Conservation (phyloP, 1,139 yeast genomes). For the Taiozyma sp. region DNA sequence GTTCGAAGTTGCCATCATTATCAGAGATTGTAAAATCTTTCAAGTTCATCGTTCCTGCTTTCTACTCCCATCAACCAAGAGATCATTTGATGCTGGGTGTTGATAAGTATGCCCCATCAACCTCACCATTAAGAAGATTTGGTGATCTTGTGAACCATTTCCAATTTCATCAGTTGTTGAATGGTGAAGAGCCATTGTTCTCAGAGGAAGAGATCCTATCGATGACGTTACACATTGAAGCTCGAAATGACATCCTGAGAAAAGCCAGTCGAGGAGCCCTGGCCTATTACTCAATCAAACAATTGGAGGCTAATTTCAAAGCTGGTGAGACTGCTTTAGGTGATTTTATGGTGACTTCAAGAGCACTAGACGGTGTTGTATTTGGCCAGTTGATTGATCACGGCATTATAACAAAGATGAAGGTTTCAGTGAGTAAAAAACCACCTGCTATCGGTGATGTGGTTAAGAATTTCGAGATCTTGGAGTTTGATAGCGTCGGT, state of each 20-base stretch:
- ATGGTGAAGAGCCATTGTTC: constrained; percentile 20
- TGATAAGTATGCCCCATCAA: constrained; percentile 62
- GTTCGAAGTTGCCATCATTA: constrained; percentile 23
- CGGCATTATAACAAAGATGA: constrained; percentile 31
- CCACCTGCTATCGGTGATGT: constrained; percentile 37
- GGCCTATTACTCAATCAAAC: constrained; percentile 38
- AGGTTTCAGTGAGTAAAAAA: constrained; percentile 20
- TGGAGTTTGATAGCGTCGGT: constrained; percentile 36
- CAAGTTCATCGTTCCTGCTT: constrained; percentile 37
- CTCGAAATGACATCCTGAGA: constrained; percentile 30
- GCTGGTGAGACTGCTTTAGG: constrained; percentile 15
- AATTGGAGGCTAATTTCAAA: constrained; percentile 25
- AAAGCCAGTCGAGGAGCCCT: constrained; percentile 28
- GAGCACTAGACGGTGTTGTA: constrained; percentile 34
- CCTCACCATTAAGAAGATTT: constrained; percentile 86
- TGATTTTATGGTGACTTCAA: constrained; percentile 33
- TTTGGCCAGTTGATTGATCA: constrained; percentile 35
- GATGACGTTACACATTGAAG: constrained; percentile 29
- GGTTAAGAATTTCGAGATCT: constrained; percentile 32
- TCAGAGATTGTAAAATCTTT: constrained; percentile 34
- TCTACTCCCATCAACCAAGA: constrained; percentile 34
- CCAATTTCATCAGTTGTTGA: constrained; percentile 41
- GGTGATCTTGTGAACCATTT: constrained; percentile 83
- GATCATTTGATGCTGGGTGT: constrained; percentile 67
- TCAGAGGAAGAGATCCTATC: constrained; percentile 20